Conservation (phyloP, 176 grass and related monocot species). For the Triticum turgidum region DNA sequence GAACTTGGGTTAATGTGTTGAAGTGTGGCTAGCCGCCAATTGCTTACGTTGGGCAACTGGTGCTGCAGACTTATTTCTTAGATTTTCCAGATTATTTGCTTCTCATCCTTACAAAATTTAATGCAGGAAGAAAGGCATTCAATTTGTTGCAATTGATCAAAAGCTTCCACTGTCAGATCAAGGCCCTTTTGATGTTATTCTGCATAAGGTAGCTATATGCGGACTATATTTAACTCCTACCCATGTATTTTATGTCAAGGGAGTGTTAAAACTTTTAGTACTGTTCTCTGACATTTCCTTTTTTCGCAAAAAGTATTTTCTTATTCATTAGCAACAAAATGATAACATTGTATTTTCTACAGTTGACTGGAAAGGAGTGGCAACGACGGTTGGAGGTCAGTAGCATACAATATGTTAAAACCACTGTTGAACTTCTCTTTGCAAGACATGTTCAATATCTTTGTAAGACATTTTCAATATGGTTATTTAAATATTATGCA, state of each 20-base stretch:
- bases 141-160: conserved; percentile 88
- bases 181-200: conserved; percentile 97
- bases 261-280: not conserved
- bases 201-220: conserved; percentile 70
- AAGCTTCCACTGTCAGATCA: conserved; percentile 68
- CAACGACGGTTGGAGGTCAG: conserved; percentile 79
- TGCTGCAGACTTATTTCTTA: not conserved
- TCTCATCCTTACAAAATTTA: conserved; percentile 32
- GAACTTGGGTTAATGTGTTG: not conserved
- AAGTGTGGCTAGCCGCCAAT: not conserved
- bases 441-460: not conserved
- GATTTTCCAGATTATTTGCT: not conserved
- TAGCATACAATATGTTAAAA: conserved; percentile 37
- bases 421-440: conserved; percentile 32
- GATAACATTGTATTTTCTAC: conserved; percentile 17
- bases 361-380: conserved; percentile 89
- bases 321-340: conserved; percentile 9
- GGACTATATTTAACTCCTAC: not conserved
- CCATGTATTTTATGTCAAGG: conserved; percentile 8
- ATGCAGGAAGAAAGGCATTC: conserved; percentile 91
- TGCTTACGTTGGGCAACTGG: not conserved
- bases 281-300: conserved; percentile 3
- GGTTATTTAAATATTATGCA: not conserved
- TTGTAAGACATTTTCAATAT: conserved; percentile 2
- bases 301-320: not conserved